Evolutionary conservation across 768 basidiomycete genomes (phyloP).

Genomic region (Tylopilus intermedius): DNA sequence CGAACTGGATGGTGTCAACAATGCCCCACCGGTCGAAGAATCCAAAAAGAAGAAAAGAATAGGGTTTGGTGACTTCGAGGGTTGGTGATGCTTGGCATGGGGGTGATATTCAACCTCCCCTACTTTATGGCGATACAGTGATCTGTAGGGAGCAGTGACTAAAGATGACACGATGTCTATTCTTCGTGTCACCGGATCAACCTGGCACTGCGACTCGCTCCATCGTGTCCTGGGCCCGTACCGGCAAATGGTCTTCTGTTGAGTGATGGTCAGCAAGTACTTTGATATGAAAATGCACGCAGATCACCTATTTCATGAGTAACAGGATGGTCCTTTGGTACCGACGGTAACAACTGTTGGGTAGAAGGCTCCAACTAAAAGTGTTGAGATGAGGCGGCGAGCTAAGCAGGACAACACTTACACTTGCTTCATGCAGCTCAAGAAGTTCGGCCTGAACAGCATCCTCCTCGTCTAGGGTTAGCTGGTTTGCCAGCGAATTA

Average conservation of each 20-base stretch:
- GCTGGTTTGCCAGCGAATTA: slow-evolving; percentile 74
- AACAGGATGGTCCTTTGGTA: slow-evolving; percentile 44
- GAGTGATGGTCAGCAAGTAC: slow-evolving; percentile 2
- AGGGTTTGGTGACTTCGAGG: slow-evolving; percentile 89
- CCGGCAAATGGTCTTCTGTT: slow-evolving; percentile 2
- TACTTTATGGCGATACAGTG: slow-evolving; percentile 10
- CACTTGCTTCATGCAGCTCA: slow-evolving; percentile 59
- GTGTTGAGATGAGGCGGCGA: not conserved
- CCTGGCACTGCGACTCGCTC: slow-evolving; percentile 20
- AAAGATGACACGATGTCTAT: not conserved
- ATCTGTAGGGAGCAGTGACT: slow-evolving; percentile 5
- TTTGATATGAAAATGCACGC: not conserved
- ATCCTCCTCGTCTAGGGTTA: slow-evolving; percentile 90
- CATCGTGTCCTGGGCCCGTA: not conserved
- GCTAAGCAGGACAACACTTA: slow-evolving; percentile 31
- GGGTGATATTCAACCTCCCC: not conserved
- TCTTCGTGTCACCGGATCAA: slow-evolving; percentile 10
- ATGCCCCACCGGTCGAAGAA: slow-evolving; percentile 35
- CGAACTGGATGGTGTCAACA: slow-evolving; percentile 22
- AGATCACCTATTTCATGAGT: slow-evolving; percentile 29
- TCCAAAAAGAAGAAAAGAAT: slow-evolving; percentile 75
- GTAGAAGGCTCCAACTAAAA: slow-evolving; percentile 29
- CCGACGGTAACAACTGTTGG: slow-evolving; percentile 47
- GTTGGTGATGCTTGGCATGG: slow-evolving; percentile 48
- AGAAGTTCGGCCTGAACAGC: slow-evolving; percentile 82